Conservation (phyloP, 73 alveolate genomes). For the Paraurostyla sp. region DNA sequence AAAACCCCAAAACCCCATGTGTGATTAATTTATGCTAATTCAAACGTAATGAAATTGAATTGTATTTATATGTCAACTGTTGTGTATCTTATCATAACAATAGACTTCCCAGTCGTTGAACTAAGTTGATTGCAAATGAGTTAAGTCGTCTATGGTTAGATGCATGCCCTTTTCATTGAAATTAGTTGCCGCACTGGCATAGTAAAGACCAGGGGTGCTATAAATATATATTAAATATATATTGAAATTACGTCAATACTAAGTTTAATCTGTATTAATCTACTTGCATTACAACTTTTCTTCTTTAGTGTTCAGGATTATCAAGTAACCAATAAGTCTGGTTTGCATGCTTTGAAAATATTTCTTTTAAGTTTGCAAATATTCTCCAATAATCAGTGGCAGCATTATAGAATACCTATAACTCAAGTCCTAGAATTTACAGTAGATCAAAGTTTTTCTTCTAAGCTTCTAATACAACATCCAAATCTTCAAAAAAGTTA, state of each 20-base stretch:
- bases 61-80: no score
- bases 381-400: slow-evolving; percentile 26
- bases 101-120: no score
- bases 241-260: neutral
- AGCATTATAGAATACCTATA: neutral
- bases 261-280: neutral
- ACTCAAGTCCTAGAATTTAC: neutral
- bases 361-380: neutral
- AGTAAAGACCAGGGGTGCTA: neutral
- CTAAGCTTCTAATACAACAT: neutral
- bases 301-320: neutral
- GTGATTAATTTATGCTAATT: no score
- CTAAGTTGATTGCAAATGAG: no score
- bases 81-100: no score
- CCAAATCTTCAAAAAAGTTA: neutral
- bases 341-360: neutral
- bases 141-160: no score
- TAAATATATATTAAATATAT: neutral
- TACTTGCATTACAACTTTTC: neutral
- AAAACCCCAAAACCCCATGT: no score
- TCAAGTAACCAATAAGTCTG: neutral
- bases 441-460: neutral
- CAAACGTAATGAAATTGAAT: no score
- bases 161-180: no score
- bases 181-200: slow-evolving; percentile 4